A percentile compares a stretch with the other conserved stretches of the same genome.
Evolutionary conservation across 768 basidiomycete genomes (phyloP).

Genomic region (Lentinula boryana): DNA sequence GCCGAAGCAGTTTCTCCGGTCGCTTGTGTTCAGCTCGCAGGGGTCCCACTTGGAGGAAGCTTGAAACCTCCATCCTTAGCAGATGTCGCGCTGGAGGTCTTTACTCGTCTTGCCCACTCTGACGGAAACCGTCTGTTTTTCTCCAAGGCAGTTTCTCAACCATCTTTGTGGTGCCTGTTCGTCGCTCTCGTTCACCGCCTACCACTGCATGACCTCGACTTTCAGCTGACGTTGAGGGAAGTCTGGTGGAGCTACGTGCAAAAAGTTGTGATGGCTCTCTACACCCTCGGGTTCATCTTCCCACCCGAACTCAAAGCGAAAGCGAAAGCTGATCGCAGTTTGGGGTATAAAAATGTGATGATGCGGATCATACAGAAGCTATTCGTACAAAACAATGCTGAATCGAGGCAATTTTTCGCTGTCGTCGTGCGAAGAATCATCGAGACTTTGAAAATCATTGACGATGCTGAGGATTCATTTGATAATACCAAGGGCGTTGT

Average conservation of each 20-base stretch:
- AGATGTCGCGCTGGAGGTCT: conserved; percentile 79
- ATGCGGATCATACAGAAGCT: conserved; percentile 67
- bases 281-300: conserved; percentile 80
- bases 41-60: conserved; percentile 32
- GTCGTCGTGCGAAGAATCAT: conserved; percentile 60
- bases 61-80: conserved; percentile 53
- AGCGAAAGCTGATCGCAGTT: conserved; percentile 57
- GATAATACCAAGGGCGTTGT: conserved; percentile 56
- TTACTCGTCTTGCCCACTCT: conserved; percentile 68
- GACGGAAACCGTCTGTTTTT: conserved; percentile 79
- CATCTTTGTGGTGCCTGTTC: conserved; percentile 57
- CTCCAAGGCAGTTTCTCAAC: conserved; percentile 50
- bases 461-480: conserved; percentile 70
- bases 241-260: conserved; percentile 76
- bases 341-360: conserved; percentile 69
- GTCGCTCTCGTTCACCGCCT: conserved; percentile 73
- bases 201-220: conserved; percentile 76
- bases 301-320: conserved; percentile 67
- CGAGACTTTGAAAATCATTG: conserved; percentile 74
- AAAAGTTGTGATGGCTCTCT: conserved; percentile 75
- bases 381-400: conserved; percentile 40
- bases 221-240: conserved; percentile 57
- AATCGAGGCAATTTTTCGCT: conserved; percentile 46
- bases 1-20: conserved; percentile 60
- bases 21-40: conserved; percentile 48